phyloP scores from a whole-genome alignment of 2,329 filamentous ascomycete genomes.

The Aspergillus brasiliensis region DNA sequence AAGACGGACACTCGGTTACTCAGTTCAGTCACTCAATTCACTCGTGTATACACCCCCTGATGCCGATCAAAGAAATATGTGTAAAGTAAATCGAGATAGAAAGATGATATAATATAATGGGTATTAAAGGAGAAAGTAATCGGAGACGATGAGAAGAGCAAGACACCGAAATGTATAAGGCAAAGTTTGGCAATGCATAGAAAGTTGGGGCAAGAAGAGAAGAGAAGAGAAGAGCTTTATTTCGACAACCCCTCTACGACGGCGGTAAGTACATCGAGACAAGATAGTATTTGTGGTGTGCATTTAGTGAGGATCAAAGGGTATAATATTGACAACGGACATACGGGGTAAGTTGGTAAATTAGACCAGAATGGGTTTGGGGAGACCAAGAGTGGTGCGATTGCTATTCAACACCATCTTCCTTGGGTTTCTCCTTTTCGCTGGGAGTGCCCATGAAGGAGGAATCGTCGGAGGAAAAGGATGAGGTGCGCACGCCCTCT shows the following conservation, averaged over 20 bases:
- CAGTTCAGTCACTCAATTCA: not conserved
- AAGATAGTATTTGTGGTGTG: conserved; percentile 2
- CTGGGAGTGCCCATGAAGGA: conserved; percentile 23
- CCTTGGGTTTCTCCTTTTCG: conserved; percentile 29
- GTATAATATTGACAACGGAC: conserved; percentile 14
- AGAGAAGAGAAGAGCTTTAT: not conserved
- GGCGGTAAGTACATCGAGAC: conserved; percentile 1
- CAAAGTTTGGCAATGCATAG: not conserved
- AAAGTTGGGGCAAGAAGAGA: not conserved
- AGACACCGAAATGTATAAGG: not conserved
- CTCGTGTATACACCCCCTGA: not conserved
- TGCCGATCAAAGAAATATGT: conserved; percentile 11
- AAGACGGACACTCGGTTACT: not conserved
- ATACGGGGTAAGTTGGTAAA: not conserved
- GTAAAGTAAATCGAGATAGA: not conserved
- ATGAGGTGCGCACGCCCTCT: conserved; percentile 35
- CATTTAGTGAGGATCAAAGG: not conserved
- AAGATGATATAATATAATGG: not conserved
- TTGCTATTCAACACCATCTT: conserved; percentile 23
- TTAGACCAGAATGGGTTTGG: not conserved
- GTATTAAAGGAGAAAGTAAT: conserved; percentile 1
- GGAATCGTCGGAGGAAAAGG: conserved; percentile 41
- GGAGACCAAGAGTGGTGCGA: not conserved
- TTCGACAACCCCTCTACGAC: not conserved
- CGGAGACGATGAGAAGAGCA: not conserved